These are phyloP conservation scores for Bassia scoparia DNA, from an alignment of 148 eudicot genomes.

Conservation along the genomic window DNA sequence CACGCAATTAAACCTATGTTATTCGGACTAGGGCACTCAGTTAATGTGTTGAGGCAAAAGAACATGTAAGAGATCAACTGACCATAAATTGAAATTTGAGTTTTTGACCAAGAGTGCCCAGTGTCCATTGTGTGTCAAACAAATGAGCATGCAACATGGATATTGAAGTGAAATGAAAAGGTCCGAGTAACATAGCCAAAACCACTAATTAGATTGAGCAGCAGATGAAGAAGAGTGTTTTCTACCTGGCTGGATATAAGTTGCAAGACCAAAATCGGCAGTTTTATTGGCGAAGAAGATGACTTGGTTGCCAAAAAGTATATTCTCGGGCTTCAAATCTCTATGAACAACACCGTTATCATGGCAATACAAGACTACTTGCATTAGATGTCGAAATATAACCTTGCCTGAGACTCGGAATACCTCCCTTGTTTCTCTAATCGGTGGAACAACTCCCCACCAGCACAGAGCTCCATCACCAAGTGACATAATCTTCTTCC, in stretches of 20 bases:
- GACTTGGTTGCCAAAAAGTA: slow-evolving; percentile 64
- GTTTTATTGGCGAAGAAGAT: slow-evolving; percentile 70
- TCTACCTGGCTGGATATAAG: slow-evolving; percentile 73
- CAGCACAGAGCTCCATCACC: slow-evolving; percentile 90
- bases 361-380: slow-evolving; percentile 74
- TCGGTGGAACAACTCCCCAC: slow-evolving; percentile 82
- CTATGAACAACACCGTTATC: slow-evolving; percentile 84
- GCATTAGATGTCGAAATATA: slow-evolving; percentile 67
- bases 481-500: slow-evolving; percentile 78
- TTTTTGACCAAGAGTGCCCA: neutral
- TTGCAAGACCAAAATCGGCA: slow-evolving; percentile 97
- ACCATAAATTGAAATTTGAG: neutral
- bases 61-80: too few species aligned
- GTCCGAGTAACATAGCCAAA: neutral
- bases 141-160: neutral
- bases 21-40: neutral
- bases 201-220: slow-evolving; percentile 8
- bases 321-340: slow-evolving; percentile 89
- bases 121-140: neutral
- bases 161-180: neutral
- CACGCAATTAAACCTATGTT: neutral
- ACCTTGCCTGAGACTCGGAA: slow-evolving; percentile 57
- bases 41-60: too few species aligned
- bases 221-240: slow-evolving; percentile 4
- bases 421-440: slow-evolving; percentile 68